Evolutionary conservation across 768 basidiomycete genomes (phyloP), one percentile per base, ranked within the genome.

Genomic region (Lentinus tigrinus): DNA sequence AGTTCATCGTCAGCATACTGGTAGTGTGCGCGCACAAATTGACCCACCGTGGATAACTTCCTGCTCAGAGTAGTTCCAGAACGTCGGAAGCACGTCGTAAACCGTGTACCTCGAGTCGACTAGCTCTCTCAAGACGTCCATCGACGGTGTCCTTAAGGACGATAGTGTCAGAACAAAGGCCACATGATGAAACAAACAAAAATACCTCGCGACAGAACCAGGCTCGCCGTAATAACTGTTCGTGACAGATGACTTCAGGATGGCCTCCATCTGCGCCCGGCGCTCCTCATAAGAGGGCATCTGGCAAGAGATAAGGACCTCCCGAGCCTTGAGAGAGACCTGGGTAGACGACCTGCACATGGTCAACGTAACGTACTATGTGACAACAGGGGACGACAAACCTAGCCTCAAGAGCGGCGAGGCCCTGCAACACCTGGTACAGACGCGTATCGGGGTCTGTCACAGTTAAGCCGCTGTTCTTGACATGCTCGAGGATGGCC

Each of bases 251-350:
- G 88, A 82, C 74, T 90, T 93, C 47, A 99, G 81, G 52, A 99
- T 89, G 26, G 87, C 80, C 76, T 97, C 95, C 91, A 99, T 96
- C 73, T 99, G 97, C 26, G 85, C 77, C 40, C 88, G 78, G 57
- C 97, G 89, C 72, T 98, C 97, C 68, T 98, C 95, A 69, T 93
- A 96, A 14, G 95, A 96, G 5, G 97, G 97, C 84, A 99, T 90
- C 71, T 96, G 93, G 47, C 92, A 93, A 31, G 93, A 81, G 67
- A 99, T 98, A 47, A 98, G 82, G 7, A 97, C 97, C 77, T 99
- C 97, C 46, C 97, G 91, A 40, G 97, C 97, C 74, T 96, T 98
- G 62, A 99, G 75, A 3, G 95, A 83, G 36, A 98, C 95, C 54
- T 88, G 80, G 28, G 86, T 91, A n/a, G 95, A 96, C 6, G 93